Base-by-base conservation (phyloP, 2,329 filamentous ascomycete species). In the Fusarium denticulatum region DNA sequence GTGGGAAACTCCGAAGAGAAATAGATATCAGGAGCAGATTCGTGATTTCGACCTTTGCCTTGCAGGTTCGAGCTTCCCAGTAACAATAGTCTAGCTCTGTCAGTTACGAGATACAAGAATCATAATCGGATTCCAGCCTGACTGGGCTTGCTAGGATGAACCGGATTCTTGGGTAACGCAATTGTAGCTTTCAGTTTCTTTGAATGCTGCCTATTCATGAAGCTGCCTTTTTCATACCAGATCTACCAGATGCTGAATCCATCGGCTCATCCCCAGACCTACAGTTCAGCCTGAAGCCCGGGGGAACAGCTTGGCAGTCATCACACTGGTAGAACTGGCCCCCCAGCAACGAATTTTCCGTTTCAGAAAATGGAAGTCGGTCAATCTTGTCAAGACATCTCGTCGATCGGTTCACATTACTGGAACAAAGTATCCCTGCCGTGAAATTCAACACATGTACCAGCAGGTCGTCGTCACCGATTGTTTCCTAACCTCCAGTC, bases 341-440 rank as follows among this genome's bases (percentile, higher is more conserved):
- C n/a, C 11, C 34, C 22, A 37, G n/a, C 18, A 50, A 18, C 20
- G 18, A 34, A 24, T 34, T 46, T 46, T 55, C 57, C 24, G 50
- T 68, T 74, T 73, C 67, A 55, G 40, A 67, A 67, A 50, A 71
- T 34, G 56, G 39, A 53, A 73, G 42, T 56, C 56, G 34, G 71
- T 45, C 56, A 67, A 50, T 55, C 42, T 60, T 26, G 58, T 52
- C 55, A 42, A 39, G 43, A 58, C 30, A 61, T 46, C 37, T 50
- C n/a, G 34, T 45, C 37, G 49, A 64, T 67, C 45, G n/a, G 55
- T 52, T 46, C 56, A 28, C 52, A 42, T 60, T 65, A 18, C 46
- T 61, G 18, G 20, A 50, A 50, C 56, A 59, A 60, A 60, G 24
- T 26, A 67, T 46, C 64, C 69, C 32, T 73, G 61, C 16, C 46